phyloP scores from a whole-genome alignment of 179 eudicot genomes.

The Amaranthus tricolor region DNA sequence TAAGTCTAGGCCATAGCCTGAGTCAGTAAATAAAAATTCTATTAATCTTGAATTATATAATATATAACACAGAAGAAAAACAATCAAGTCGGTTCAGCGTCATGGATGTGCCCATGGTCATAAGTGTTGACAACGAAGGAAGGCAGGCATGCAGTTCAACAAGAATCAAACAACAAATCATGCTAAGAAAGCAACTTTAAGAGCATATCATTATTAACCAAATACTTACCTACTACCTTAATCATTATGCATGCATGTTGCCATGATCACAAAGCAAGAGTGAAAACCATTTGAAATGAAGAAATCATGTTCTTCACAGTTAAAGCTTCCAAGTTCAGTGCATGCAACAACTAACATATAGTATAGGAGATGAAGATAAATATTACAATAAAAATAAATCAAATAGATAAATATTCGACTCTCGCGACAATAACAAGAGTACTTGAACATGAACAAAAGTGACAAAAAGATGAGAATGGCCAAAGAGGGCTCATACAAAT shows the following conservation, averaged over 20 bases:
- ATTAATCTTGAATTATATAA: too few species aligned
- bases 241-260: neutral
- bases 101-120: neutral
- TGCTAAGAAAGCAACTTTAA: slow-evolving; percentile 3
- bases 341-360: slow-evolving; percentile 6
- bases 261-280: neutral
- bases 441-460: slow-evolving; percentile 25
- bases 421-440: slow-evolving; percentile 23
- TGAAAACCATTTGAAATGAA: neutral
- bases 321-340: neutral
- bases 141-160: slow-evolving; percentile 6
- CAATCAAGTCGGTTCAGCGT: too few species aligned
- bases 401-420: slow-evolving; percentile 20
- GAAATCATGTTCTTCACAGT: neutral
- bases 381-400: neutral
- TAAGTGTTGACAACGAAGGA: slow-evolving; percentile 5
- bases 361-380: neutral
- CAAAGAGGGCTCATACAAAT: slow-evolving; percentile 9
- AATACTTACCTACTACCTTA: neutral
- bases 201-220: neutral
- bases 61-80: too few species aligned
- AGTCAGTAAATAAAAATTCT: too few species aligned
- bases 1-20: too few species aligned
- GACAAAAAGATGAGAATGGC: slow-evolving; percentile 33
- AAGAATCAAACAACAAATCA: neutral